Percentiles rank a stretch among this genome's conserved stretches.
These are phyloP conservation scores for Alternaria hordeiaustralica DNA, from an alignment of 2,329 filamentous ascomycete species.

Conservation along the genomic window DNA sequence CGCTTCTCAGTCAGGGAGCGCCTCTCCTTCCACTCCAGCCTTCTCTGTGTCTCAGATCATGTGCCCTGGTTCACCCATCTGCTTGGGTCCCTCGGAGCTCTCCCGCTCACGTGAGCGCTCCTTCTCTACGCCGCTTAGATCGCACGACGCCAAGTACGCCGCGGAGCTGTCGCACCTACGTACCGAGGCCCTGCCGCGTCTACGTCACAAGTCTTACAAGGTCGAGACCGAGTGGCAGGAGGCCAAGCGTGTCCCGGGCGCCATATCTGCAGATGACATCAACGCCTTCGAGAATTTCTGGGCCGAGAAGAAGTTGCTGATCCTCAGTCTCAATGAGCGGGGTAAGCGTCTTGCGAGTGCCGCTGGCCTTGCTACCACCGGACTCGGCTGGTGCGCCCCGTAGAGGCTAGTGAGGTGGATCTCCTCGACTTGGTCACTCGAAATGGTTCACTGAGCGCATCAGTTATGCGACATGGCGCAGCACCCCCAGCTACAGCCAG, in stretches of 20 bases:
- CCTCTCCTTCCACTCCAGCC: conserved; percentile 29
- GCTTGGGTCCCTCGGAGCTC: conserved; percentile 28
- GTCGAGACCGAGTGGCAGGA: conserved; percentile 46
- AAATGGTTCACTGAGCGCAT: conserved; percentile 12
- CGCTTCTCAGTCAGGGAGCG: conserved; percentile 32
- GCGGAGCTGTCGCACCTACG: conserved; percentile 49
- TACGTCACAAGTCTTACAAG: conserved; percentile 49
- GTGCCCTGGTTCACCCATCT: conserved; percentile 39
- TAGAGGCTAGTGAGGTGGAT: conserved; percentile 42
- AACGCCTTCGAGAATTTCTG: conserved; percentile 51
- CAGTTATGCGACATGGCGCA: neutral
- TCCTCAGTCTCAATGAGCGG: conserved; percentile 41
- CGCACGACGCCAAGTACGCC: conserved; percentile 43
- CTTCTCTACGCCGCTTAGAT: conserved; percentile 44
- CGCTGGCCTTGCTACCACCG: conserved; percentile 33
- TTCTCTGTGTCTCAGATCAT: conserved; percentile 30
- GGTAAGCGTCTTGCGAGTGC: conserved; percentile 35
- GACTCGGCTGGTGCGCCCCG: conserved; percentile 45
- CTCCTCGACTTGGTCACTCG: conserved; percentile 7
- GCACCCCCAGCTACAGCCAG: neutral
- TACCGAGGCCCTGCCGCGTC: conserved; percentile 50
- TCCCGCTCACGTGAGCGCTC: conserved; percentile 36
- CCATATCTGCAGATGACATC: conserved; percentile 27
- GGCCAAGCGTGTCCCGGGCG: conserved; percentile 36
- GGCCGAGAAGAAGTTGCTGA: conserved; percentile 43